Evolutionary conservation across 768 basidiomycete species (phyloP).

Genomic region (Podaxis mareebaensis): DNA sequence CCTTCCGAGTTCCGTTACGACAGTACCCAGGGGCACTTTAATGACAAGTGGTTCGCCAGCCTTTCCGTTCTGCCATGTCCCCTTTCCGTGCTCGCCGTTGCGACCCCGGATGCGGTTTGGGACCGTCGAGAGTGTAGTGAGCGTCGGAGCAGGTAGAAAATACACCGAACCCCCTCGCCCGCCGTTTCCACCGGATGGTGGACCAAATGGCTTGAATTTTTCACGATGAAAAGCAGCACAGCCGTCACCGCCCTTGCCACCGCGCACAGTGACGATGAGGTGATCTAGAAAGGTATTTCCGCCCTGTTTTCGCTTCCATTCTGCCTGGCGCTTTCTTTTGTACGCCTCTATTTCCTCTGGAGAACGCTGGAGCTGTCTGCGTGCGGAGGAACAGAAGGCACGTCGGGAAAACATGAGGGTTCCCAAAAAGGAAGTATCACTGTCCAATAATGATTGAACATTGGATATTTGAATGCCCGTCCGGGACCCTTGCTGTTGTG

Average conservation of each 20-base stretch:
- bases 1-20: constrained; percentile 73
- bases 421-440: constrained; percentile 13
- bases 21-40: constrained; percentile 86
- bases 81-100: constrained; percentile 72
- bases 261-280: constrained; percentile 74
- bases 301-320: constrained; percentile 75
- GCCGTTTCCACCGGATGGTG: constrained; percentile 93
- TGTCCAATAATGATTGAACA: background rate
- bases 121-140: constrained; percentile 78
- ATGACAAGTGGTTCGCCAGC: constrained; percentile 73
- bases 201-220: constrained; percentile 79
- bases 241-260: constrained; percentile 88
- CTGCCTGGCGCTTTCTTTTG: constrained; percentile 56
- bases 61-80: constrained; percentile 86
- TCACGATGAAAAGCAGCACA: constrained; percentile 93
- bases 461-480: background rate
- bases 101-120: constrained; percentile 66
- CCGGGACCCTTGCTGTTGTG: background rate
- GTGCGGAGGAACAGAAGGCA: constrained; percentile 3
- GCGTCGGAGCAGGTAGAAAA: constrained; percentile 71
- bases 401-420: constrained; percentile 11
- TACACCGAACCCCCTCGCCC: constrained; percentile 89
- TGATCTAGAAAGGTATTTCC: constrained; percentile 83
- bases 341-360: constrained; percentile 37
- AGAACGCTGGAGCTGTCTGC: constrained; percentile 7